Conservation (phyloP, 1,284 basidiomycete genomes). For the Apiotrichum akiyoshidainum region DNA sequence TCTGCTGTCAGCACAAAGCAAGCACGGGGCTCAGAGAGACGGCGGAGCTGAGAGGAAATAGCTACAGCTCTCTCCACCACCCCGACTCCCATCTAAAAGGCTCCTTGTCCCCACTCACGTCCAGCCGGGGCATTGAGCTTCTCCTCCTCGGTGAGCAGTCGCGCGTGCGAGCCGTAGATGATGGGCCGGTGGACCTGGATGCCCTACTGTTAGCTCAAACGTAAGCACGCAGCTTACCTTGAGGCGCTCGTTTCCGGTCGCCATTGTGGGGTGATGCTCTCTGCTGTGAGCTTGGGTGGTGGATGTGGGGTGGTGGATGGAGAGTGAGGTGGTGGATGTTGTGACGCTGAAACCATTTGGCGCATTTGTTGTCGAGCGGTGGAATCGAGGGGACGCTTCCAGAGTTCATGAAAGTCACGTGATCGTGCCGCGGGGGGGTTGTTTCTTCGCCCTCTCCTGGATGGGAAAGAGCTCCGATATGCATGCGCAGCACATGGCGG, state of each 20-base stretch:
- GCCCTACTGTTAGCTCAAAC: constrained; percentile 58
- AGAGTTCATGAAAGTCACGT: too few relatives aligned
- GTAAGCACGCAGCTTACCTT: constrained; percentile 21
- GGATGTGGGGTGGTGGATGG: background rate
- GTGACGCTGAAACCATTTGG: background rate
- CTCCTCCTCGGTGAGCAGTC: constrained; percentile 73
- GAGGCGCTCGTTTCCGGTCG: constrained; percentile 33
- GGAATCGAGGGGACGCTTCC: too few relatives aligned
- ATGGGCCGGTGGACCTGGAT: constrained; percentile 84
- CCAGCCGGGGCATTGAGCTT: constrained; percentile 35
- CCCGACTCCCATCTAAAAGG: too few relatives aligned
- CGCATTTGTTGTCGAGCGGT: too few relatives aligned
- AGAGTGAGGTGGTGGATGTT: background rate
- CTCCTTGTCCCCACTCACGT: constrained; percentile 31
- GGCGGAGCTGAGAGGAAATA: constrained; percentile 30
- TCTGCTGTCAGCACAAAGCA: constrained; percentile 59
- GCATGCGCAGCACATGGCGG: too few relatives aligned
- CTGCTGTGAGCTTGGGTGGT: too few relatives aligned
- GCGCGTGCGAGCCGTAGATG: constrained; percentile 94
- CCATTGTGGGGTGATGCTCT: background rate
- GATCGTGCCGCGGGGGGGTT: too few relatives aligned
- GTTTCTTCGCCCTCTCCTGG: too few relatives aligned
- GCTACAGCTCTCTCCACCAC: background rate
- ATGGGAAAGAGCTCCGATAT: background rate
- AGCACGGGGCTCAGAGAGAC: too few relatives aligned